Evolutionary conservation across 1,284 basidiomycete species (phyloP), one percentile per base, ranked within the genome.

Genomic region (Heimioporus punctisporus): DNA sequence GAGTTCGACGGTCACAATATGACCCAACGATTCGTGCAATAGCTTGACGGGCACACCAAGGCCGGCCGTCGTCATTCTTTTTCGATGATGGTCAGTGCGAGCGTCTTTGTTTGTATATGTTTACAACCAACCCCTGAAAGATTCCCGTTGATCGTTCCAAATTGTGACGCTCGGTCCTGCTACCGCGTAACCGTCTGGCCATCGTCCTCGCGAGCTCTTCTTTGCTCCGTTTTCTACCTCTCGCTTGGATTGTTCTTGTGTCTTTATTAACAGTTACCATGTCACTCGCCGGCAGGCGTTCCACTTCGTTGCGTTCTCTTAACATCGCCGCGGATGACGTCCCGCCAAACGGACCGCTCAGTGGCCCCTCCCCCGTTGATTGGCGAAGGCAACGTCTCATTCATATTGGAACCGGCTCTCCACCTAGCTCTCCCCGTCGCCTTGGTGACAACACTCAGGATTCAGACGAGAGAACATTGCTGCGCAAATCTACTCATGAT

Each of bases 1-100:
- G 56, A 98, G 85, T 76, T 99, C 97, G 44, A 98, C 95, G 5
- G 97, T 98, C 64, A 99, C 92, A 56, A 98, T 82, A 67, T 99
- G 97, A 37, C 97, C 97, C 42, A 98, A 81, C 55, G 94, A 93
- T 77, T 96, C 94, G 68, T 97, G 94, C 45, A 97, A 79, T 44
- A 97, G 85, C 74, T 97, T 97, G 62, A 96, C 90, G 61, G 94
- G 94, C 52, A 97, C 92, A 72, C 93, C 93, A 63, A 95, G 85
- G 60, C 91, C 86, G 56, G 74, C 64, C 24, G 64, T 70, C 51
- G 68, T 26, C 68, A 73, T 70, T 45, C 19, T 54, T 50, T 48
- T 48, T 58, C n/a, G 54, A 50, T 60, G 55, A 50, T 55, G 40
- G 56, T 54, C 31, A 40, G 30, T 37, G 40, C 23, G 54, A 58